Conservation (phyloP, 1,139 yeast species). For the Sugiyamaella neomexicana region DNA sequence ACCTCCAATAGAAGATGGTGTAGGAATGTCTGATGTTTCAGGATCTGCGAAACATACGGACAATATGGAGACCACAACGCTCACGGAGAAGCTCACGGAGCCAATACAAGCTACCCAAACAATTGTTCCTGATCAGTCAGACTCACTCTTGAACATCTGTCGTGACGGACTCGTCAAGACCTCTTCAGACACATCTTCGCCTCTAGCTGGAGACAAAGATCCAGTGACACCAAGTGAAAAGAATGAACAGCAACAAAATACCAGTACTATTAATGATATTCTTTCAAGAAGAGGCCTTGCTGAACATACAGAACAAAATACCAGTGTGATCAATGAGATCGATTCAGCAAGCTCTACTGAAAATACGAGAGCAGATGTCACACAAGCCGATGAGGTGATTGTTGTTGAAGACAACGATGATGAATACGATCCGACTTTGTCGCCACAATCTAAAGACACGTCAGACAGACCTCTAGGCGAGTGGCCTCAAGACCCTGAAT, state of each 20-base stretch:
- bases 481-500: not conserved
- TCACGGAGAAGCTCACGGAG: too few relatives aligned
- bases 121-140: too few relatives aligned
- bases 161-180: too few relatives aligned
- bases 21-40: not conserved
- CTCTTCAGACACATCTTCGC: too few relatives aligned
- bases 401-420: constrained; percentile 4
- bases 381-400: not conserved
- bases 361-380: not conserved
- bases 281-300: not conserved
- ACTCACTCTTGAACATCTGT: too few relatives aligned
- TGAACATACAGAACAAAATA: not conserved
- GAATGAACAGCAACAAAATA: too few relatives aligned
- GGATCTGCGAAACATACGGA: not conserved
- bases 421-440: constrained; percentile 6
- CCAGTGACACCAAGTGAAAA: too few relatives aligned
- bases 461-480: not conserved
- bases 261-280: too few relatives aligned
- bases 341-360: not conserved
- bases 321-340: too few relatives aligned
- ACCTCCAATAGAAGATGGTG: not conserved
- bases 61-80: too few relatives aligned
- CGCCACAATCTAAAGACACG: not conserved
- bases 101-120: too few relatives aligned
- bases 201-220: too few relatives aligned